These are phyloP conservation scores for Digitaria exilis DNA, from an alignment of 202 grass and related monocot genomes.

Conservation along the genomic window DNA sequence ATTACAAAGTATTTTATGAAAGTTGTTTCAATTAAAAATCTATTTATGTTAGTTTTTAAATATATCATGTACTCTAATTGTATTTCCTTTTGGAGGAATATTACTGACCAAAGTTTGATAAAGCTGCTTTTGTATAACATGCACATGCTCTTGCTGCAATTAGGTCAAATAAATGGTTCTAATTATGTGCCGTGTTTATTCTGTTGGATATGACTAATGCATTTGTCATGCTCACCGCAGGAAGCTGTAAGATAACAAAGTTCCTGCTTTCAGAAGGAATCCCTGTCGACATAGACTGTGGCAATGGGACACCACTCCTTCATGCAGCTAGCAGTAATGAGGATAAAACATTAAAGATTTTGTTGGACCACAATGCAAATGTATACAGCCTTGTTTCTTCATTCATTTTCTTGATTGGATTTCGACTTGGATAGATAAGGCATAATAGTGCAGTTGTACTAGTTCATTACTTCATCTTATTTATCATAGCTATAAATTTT, in stretches of 20 bases:
- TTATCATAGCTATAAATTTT: no score
- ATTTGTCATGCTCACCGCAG: neutral
- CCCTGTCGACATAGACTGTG: conserved; percentile 40
- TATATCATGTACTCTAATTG: neutral
- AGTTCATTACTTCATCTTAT: no score
- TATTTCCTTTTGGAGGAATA: no score
- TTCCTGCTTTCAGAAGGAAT: conserved; percentile 36
- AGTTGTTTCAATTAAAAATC: neutral
- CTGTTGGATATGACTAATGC: neutral
- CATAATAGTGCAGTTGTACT: no score
- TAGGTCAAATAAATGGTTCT: neutral
- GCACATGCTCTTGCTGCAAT: neutral
- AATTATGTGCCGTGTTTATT: neutral
- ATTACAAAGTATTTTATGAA: no score
- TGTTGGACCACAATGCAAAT: conserved; percentile 37
- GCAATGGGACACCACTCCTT: conserved; percentile 31
- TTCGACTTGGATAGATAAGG: neutral
- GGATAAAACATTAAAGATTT: conserved; percentile 41
- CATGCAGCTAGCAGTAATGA: conserved; percentile 14
- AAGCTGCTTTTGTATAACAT: no score
- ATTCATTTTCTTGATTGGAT: neutral
- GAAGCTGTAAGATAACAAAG: conserved; percentile 29
- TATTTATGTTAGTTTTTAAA: neutral
- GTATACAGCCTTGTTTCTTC: neutral
- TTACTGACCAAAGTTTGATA: no score